Percentiles rank a stretch among this genome's conserved stretches.
These are phyloP conservation scores for Colletotrichum sp. DNA, from an alignment of 2,329 filamentous ascomycete species.

Conservation along the genomic window DNA sequence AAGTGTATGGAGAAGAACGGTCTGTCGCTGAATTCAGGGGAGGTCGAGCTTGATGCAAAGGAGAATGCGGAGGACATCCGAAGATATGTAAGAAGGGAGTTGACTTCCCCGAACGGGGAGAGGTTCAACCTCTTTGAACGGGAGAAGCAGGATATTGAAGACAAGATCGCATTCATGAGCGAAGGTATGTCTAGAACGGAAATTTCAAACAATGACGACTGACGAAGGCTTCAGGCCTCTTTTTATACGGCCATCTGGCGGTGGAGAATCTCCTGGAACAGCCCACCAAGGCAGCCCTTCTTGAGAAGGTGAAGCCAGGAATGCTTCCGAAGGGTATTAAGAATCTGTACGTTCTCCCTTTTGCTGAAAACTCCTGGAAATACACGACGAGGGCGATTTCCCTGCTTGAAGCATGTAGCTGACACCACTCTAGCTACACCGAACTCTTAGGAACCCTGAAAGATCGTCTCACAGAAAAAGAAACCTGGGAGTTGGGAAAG, in stretches of 20 bases:
- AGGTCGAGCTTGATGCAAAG: conserved; percentile 31
- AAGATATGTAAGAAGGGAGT: background rate
- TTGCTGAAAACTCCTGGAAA: too few species aligned
- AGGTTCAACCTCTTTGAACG: background rate
- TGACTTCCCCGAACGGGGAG: fast-evolving
- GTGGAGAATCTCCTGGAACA: conserved; percentile 31
- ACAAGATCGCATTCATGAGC: conserved; percentile 6
- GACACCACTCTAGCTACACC: background rate
- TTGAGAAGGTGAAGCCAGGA: conserved; percentile 22
- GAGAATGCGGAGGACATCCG: conserved; percentile 14
- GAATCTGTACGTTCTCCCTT: background rate
- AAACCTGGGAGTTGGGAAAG: conserved; percentile 28
- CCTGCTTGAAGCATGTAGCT: background rate
- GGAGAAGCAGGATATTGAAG: background rate
- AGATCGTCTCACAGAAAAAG: background rate
- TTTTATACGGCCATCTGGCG: conserved; percentile 33
- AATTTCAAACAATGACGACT: background rate
- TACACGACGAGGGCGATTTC: too few species aligned
- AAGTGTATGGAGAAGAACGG: conserved; percentile 24
- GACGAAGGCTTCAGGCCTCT: background rate
- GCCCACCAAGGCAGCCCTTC: conserved; percentile 21
- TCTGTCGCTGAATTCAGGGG: conserved; percentile 26
- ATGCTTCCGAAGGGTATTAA: conserved; percentile 12
- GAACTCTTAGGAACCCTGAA: too few species aligned
- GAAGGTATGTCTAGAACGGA: background rate